Percentiles rank a stretch among this genome's conserved stretches.
Evolutionary conservation across 2,329 filamentous ascomycete genomes (phyloP).

Genomic region (Colletotrichum sp.): DNA sequence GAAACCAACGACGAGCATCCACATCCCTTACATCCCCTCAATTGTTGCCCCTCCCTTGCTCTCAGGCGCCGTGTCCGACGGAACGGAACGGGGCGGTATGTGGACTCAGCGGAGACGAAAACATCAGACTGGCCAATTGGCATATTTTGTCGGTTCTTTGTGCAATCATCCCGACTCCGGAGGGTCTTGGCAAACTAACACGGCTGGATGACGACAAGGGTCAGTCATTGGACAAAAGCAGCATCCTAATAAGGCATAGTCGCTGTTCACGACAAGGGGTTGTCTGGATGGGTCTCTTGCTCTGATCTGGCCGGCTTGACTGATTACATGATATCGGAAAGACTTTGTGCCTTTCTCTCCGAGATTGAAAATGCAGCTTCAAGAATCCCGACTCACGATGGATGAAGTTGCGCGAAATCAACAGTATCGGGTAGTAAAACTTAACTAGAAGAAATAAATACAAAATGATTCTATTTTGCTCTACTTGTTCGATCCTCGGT

Average conservation of each 20-base stretch:
- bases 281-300: neutral
- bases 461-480: neutral
- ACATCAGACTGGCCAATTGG: neutral
- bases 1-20: neutral
- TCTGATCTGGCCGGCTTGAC: neutral
- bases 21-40: neutral
- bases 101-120: neutral
- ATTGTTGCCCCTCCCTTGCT: neutral
- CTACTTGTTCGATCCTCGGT: neutral
- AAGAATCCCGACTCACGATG: neutral
- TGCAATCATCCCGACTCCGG: neutral
- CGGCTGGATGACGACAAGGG: neutral
- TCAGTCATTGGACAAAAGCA: neutral
- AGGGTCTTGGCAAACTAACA: neutral
- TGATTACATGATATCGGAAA: neutral
- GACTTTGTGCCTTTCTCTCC: neutral
- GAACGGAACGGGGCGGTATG: neutral
- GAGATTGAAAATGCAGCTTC: neutral
- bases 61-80: neutral
- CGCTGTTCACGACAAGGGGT: neutral
- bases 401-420: neutral
- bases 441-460: neutral
- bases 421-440: too few relatives aligned
- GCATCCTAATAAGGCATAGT: neutral
- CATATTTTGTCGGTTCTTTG: neutral